A percentile compares a stretch with the other conserved stretches of the same genome.
Evolutionary conservation across 306 rosid genomes (phyloP).

Genomic region (Quercus parvula): DNA sequence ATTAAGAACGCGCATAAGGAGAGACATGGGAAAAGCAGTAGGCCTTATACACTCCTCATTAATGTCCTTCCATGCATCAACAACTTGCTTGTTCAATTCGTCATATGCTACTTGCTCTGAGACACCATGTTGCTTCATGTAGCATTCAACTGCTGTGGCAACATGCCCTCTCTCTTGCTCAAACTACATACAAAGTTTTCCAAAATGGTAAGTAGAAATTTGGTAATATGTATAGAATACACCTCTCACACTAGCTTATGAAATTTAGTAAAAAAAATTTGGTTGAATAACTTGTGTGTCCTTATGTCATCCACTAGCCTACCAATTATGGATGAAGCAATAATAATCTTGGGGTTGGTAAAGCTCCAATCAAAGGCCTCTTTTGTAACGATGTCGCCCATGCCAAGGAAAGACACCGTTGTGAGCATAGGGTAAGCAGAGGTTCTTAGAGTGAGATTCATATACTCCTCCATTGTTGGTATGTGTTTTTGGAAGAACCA

Average conservation of each 20-base stretch:
- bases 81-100: conserved; percentile 1
- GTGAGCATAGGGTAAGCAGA: background rate
- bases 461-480: conserved; percentile 39
- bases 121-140: conserved; percentile 25
- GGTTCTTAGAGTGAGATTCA: background rate
- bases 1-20: conserved; percentile 33
- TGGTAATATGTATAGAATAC: too few species aligned
- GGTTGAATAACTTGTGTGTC: conserved; percentile 32
- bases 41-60: conserved; percentile 31
- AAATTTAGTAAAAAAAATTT: too few species aligned
- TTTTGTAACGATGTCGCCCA: conserved; percentile 21
- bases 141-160: conserved; percentile 37
- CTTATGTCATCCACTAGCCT: conserved; percentile 28
- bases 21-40: conserved; percentile 16
- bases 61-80: conserved; percentile 35
- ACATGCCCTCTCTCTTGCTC: conserved; percentile 40
- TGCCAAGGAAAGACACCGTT: background rate
- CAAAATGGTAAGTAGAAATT: background rate
- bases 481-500: conserved; percentile 26
- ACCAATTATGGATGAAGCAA: conserved; percentile 5
- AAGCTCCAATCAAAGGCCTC: conserved; percentile 34
- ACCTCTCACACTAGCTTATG: too few species aligned
- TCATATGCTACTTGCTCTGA: conserved; percentile 6
- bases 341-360: conserved; percentile 19
- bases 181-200: conserved; percentile 4